These are phyloP conservation scores for Sutorius australiensis DNA, from an alignment of 768 basidiomycete genomes.

Conservation along the genomic window DNA sequence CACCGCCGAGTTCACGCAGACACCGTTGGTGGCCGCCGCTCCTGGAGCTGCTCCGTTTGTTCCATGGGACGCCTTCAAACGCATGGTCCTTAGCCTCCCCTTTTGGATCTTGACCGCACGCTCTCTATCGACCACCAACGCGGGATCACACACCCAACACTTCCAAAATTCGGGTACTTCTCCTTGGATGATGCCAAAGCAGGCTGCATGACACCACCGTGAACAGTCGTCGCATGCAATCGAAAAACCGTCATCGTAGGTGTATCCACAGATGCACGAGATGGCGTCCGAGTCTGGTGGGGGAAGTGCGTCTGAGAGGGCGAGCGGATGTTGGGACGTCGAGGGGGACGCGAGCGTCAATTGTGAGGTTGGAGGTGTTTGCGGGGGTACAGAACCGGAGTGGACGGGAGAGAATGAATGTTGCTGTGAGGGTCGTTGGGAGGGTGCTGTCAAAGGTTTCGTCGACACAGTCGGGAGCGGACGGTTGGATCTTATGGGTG, in stretches of 20 bases:
- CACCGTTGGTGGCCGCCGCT: constrained; percentile 19
- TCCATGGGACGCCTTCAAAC: constrained; percentile 26
- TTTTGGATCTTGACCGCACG: constrained; percentile 45
- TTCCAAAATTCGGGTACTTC: constrained; percentile 70
- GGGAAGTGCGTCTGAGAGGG: constrained; percentile 16
- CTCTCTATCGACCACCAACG: constrained; percentile 43
- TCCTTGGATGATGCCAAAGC: constrained; percentile 59
- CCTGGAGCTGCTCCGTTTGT: constrained; percentile 18
- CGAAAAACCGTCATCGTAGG: constrained; percentile 78
- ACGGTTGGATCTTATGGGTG: constrained; percentile 10
- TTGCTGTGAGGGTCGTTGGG: constrained; percentile 12
- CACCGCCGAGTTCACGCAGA: constrained; percentile 8
- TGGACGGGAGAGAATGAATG: constrained; percentile 19
- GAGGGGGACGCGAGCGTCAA: constrained; percentile 18
- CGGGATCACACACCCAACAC: constrained; percentile 67
- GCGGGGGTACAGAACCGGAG: constrained; percentile 11
- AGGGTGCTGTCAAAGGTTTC: constrained; percentile 14
- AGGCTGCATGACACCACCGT: constrained; percentile 81
- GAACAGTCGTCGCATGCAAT: constrained; percentile 82
- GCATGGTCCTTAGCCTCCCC: constrained; percentile 34
- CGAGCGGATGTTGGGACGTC: constrained; percentile 18
- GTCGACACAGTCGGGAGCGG: constrained; percentile 9
- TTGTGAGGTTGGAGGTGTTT: constrained; percentile 11
- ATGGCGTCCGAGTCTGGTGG: constrained; percentile 46
- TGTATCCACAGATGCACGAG: constrained; percentile 70